Evolutionary conservation across 2,329 filamentous ascomycete species (phyloP).

Genomic region (Claviceps humidiphila): DNA sequence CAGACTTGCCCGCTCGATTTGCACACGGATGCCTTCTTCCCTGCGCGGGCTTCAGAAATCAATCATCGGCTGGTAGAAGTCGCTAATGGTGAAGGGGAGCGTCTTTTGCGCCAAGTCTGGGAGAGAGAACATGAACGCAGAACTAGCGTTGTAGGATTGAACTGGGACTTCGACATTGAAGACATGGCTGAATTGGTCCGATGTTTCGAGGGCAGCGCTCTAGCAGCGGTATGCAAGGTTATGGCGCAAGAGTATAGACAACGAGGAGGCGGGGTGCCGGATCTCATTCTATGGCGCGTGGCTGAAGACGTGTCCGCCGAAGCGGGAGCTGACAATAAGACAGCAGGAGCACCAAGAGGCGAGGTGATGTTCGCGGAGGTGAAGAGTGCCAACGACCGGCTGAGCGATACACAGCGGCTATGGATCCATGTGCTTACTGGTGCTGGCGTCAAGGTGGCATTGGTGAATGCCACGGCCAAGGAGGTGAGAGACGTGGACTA

Average conservation of each 20-base stretch:
- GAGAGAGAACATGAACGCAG: constrained; percentile 51
- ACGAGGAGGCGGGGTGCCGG: constrained; percentile 76
- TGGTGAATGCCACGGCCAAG: constrained; percentile 52
- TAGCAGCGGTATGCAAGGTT: constrained; percentile 80
- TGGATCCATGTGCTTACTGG: constrained; percentile 91
- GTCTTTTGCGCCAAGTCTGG: constrained; percentile 56
- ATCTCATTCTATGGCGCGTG: constrained; percentile 75
- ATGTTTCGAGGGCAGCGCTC: constrained; percentile 67
- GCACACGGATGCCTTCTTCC: constrained; percentile 85
- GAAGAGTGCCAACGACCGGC: constrained; percentile 76
- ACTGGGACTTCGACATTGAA: constrained; percentile 73
- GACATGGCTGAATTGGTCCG: constrained; percentile 67
- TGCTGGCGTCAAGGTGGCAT: constrained; percentile 73
- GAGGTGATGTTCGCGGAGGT: constrained; percentile 69
- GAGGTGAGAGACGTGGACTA: constrained; percentile 32
- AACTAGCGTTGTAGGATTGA: constrained; percentile 81
- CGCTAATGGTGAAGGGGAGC: constrained; percentile 62
- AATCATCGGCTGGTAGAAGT: constrained; percentile 78
- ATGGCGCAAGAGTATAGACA: constrained; percentile 90
- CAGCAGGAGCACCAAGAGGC: constrained; percentile 25
- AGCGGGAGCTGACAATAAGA: constrained; percentile 2
- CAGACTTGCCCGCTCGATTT: constrained; percentile 90
- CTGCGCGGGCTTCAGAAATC: constrained; percentile 74
- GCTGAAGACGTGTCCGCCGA: constrained; percentile 1
- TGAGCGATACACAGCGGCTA: constrained; percentile 90